A percentile compares a stretch with the other conserved stretches of the same genome.
These are phyloP conservation scores for Gnomoniopsis smithogilvyi DNA, from an alignment of 2,329 filamentous ascomycete genomes.

Conservation along the genomic window DNA sequence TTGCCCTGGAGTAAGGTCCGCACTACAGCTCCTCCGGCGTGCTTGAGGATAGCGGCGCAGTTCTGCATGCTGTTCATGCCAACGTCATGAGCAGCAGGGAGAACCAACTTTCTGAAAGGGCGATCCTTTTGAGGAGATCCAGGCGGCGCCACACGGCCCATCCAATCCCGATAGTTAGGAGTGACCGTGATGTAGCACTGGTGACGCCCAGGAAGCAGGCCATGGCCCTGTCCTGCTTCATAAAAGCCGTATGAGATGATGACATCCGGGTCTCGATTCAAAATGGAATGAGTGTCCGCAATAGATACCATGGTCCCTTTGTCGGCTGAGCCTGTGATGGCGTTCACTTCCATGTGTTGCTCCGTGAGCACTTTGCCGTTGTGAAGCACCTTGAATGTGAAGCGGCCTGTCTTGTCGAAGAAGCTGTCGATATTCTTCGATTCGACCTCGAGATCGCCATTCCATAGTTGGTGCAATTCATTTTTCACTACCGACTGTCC, in stretches of 20 bases:
- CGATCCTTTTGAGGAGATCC: slow-evolving; percentile 35
- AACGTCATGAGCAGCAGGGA: slow-evolving; percentile 44
- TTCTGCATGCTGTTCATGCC: slow-evolving; percentile 51
- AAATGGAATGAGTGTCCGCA: slow-evolving; percentile 28
- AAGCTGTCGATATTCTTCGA: slow-evolving; percentile 35
- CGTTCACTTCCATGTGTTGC: slow-evolving; percentile 44
- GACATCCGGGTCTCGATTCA: slow-evolving; percentile 30
- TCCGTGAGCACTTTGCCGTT: slow-evolving; percentile 36
- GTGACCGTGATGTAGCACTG: slow-evolving; percentile 44
- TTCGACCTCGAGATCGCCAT: slow-evolving; percentile 43
- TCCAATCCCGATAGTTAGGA: slow-evolving; percentile 40
- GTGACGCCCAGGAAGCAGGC: slow-evolving; percentile 38
- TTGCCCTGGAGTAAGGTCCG: slow-evolving; percentile 23
- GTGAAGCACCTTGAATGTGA: slow-evolving; percentile 38
- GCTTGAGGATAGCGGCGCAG: slow-evolving; percentile 34
- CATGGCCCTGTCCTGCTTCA: slow-evolving; percentile 41
- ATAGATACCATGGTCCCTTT: slow-evolving; percentile 36
- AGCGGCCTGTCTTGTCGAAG: slow-evolving; percentile 42
- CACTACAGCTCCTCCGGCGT: slow-evolving; percentile 30
- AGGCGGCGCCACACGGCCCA: slow-evolving; percentile 37
- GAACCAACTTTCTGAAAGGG: slow-evolving; percentile 40
- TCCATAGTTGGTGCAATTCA: slow-evolving; percentile 32
- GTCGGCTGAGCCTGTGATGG: slow-evolving; percentile 39
- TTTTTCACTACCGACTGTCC: slow-evolving; percentile 30
- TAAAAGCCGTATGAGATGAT: slow-evolving; percentile 47